Percentiles rank a stretch among this genome's conserved stretches.
phyloP scores from a whole-genome alignment of 169 alveolate genomes.

The Miamiensis avidus region DNA sequence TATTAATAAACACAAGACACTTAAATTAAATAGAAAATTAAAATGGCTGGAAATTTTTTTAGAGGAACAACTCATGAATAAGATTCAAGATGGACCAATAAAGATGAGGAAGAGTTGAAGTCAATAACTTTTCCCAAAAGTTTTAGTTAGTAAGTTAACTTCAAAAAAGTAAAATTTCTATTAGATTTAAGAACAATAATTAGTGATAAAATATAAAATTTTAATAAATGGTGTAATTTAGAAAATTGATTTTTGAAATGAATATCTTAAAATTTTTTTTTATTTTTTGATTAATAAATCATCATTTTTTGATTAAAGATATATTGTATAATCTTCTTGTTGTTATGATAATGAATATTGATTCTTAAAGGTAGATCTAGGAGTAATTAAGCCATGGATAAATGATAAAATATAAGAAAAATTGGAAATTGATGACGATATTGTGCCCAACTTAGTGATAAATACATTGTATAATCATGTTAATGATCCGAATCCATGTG shows the following conservation, averaged over 20 bases:
- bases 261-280: no score
- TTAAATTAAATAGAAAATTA: no score
- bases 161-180: not conserved
- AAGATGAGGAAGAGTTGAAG: not conserved
- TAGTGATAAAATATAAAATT: no score
- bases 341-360: not conserved
- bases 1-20: no score
- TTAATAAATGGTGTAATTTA: no score
- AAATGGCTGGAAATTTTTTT: not conserved
- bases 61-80: not conserved
- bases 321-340: not conserved
- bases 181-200: no score
- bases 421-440: not conserved
- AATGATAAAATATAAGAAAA: no score
- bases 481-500: not conserved
- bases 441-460: not conserved
- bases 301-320: no score
- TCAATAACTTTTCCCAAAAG: not conserved
- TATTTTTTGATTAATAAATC: no score
- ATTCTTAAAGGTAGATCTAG: not conserved
- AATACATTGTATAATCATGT: no score
- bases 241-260: no score
- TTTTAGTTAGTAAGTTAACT: not conserved
- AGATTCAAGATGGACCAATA: not conserved
- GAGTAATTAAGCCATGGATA: not conserved